phyloP scores from a whole-genome alignment of 2,329 filamentous ascomycete genomes.

The Botrytis paeoniae region DNA sequence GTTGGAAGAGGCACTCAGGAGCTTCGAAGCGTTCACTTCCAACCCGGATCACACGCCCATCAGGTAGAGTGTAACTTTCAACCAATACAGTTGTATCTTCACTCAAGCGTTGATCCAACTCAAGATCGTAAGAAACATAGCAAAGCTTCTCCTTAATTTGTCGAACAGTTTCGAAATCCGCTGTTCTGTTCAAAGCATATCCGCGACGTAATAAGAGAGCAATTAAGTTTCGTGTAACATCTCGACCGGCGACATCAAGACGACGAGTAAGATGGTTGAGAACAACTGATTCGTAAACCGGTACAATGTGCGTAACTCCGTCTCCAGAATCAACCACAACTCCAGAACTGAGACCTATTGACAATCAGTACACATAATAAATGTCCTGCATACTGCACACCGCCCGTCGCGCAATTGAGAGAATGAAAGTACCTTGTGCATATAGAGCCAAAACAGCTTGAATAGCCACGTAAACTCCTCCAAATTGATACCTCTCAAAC shows the following conservation, averaged over 20 bases:
- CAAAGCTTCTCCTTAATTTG: slow-evolving; percentile 99
- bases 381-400: slow-evolving; percentile 19
- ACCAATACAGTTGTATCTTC: slow-evolving; percentile 97
- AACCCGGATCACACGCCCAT: slow-evolving; percentile 92
- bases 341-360: slow-evolving; percentile 76
- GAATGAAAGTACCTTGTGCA: slow-evolving; percentile 69
- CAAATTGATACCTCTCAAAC: slow-evolving; percentile 96
- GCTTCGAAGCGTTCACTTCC: slow-evolving; percentile 98
- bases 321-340: slow-evolving; percentile 99
- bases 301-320: slow-evolving; percentile 97
- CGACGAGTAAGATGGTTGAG: slow-evolving; percentile 94
- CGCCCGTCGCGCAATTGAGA: neutral
- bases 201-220: slow-evolving; percentile 88
- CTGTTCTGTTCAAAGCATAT: slow-evolving; percentile 95
- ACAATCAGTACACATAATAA: slow-evolving; percentile 1
- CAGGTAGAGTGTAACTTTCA: slow-evolving; percentile 94
- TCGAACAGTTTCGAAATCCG: slow-evolving; percentile 97
- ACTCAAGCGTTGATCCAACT: slow-evolving; percentile 90
- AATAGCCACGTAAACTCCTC: slow-evolving; percentile 95
- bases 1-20: slow-evolving; percentile 97
- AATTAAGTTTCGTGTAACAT: slow-evolving; percentile 98
- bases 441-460: slow-evolving; percentile 95
- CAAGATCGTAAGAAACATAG: slow-evolving; percentile 97
- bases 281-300: slow-evolving; percentile 96
- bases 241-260: slow-evolving; percentile 91